Conservation (phyloP, 2,329 filamentous ascomycete genomes). For the Ophiobolus disseminans region DNA sequence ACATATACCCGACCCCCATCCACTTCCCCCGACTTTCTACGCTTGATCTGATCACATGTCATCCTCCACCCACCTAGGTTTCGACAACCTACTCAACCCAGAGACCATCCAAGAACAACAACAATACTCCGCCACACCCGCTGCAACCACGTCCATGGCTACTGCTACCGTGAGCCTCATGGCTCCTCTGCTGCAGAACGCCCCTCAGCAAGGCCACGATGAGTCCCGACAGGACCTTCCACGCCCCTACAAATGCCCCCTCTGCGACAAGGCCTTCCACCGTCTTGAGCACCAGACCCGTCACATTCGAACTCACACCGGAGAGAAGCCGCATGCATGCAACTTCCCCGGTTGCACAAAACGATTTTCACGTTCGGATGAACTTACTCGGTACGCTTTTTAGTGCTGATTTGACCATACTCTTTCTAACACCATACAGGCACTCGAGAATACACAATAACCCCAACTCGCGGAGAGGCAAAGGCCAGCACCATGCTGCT, state of each 20-base stretch:
- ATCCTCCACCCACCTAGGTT: conserved; percentile 45
- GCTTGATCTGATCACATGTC: conserved; percentile 51
- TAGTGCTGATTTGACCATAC: neutral
- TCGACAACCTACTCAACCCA: conserved; percentile 50
- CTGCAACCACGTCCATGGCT: conserved; percentile 43
- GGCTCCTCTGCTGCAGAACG: conserved; percentile 67
- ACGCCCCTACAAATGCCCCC: conserved; percentile 95
- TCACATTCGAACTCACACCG: conserved; percentile 96
- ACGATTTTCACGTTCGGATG: conserved; percentile 94
- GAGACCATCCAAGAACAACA: conserved; percentile 27
- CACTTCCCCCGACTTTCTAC: conserved; percentile 47
- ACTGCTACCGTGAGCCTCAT: conserved; percentile 57
- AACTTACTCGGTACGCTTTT: conserved; percentile 68
- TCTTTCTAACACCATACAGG: conserved; percentile 52
- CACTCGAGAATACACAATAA: conserved; percentile 99
- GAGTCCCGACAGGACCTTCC: conserved; percentile 83
- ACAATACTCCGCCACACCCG: conserved; percentile 13
- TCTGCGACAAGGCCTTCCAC: conserved; percentile 99
- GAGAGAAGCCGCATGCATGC: conserved; percentile 97
- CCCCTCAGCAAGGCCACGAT: conserved; percentile 48
- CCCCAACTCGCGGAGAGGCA: conserved; percentile 91
- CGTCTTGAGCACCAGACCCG: conserved; percentile 91
- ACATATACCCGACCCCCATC: conserved; percentile 48
- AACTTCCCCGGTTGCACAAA: conserved; percentile 95
- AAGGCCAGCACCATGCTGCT: conserved; percentile 72